These are phyloP conservation scores for Sodiomyces alkalinus DNA, from an alignment of 2,329 filamentous ascomycete species.

Conservation along the genomic window DNA sequence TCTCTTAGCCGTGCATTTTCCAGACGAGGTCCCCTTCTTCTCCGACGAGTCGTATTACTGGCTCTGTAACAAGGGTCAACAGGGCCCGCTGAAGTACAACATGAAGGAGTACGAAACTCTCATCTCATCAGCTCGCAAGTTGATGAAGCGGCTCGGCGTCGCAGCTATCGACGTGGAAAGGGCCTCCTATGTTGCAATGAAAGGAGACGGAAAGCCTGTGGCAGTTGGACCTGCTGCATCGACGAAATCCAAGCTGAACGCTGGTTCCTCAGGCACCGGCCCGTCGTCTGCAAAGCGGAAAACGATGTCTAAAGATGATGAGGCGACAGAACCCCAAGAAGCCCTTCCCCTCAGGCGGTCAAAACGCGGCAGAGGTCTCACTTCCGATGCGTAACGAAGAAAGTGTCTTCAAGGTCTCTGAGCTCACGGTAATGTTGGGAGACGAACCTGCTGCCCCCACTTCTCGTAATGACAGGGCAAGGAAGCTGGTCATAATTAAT, in stretches of 20 bases:
- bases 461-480: too few relatives aligned
- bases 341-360: constrained; percentile 11
- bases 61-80: constrained; percentile 41
- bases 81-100: constrained; percentile 50
- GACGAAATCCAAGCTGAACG: too few relatives aligned
- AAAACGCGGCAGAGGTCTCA: constrained; percentile 14
- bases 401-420: too few relatives aligned
- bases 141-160: constrained; percentile 35
- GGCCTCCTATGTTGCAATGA: constrained; percentile 55
- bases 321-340: constrained; percentile 7
- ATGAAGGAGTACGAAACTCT: constrained; percentile 52
- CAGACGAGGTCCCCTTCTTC: constrained; percentile 53
- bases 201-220: too few relatives aligned
- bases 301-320: constrained; percentile 4
- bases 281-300: constrained; percentile 12
- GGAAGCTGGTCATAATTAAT: too few relatives aligned
- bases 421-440: too few relatives aligned
- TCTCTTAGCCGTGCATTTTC: constrained; percentile 49
- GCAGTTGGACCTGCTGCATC: constrained; percentile 3
- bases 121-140: constrained; percentile 21
- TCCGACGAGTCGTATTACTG: constrained; percentile 67
- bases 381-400: too few relatives aligned
- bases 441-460: too few relatives aligned
- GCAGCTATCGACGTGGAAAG: constrained; percentile 50
- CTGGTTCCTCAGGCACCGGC: too few relatives aligned